A percentile compares a stretch with the other conserved stretches of the same genome.
phyloP scores from a whole-genome alignment of 2,329 filamentous ascomycete species.

The Verruconis gallopava region DNA sequence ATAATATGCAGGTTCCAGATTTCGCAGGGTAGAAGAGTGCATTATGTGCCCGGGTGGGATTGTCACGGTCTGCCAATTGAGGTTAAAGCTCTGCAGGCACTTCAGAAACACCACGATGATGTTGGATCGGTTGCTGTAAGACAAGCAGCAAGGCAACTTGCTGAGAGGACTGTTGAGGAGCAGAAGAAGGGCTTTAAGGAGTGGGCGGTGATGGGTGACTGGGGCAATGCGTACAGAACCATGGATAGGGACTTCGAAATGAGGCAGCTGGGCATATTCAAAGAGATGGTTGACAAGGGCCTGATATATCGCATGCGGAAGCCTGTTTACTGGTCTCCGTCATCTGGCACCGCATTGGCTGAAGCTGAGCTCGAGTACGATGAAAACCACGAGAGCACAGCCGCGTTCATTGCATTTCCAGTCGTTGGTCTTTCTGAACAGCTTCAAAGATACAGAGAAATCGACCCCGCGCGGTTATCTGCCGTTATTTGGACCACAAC shows the following conservation, averaged over 20 bases:
- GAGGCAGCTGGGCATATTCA: slow-evolving; percentile 61
- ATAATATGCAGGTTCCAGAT: slow-evolving; percentile 75
- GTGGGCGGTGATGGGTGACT: slow-evolving; percentile 71
- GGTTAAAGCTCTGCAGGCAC: slow-evolving; percentile 69
- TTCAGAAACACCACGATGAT: slow-evolving; percentile 27
- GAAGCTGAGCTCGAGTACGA: slow-evolving; percentile 79
- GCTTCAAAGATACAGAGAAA: slow-evolving; percentile 27
- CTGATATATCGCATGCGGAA: slow-evolving; percentile 68
- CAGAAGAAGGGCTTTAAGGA: slow-evolving; percentile 63
- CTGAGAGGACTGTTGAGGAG: slow-evolving; percentile 52
- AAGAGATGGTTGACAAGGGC: slow-evolving; percentile 51
- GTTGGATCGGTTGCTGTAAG: slow-evolving; percentile 43
- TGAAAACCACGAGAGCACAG: slow-evolving; percentile 56
- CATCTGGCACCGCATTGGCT: slow-evolving; percentile 63
- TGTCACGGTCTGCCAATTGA: slow-evolving; percentile 96
- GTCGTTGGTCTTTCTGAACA: slow-evolving; percentile 38
- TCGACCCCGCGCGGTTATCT: slow-evolving; percentile 39
- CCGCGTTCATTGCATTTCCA: slow-evolving; percentile 72
- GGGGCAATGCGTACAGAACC: slow-evolving; percentile 63
- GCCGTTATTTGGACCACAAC: slow-evolving; percentile 99
- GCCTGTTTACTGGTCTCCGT: slow-evolving; percentile 79
- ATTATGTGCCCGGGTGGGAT: slow-evolving; percentile 90
- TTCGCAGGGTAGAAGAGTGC: slow-evolving; percentile 60
- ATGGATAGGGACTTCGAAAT: slow-evolving; percentile 68
- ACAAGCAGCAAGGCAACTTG: slow-evolving; percentile 50